Conservation (phyloP, 345 rosid species). For the Nasturtium officinale region DNA sequence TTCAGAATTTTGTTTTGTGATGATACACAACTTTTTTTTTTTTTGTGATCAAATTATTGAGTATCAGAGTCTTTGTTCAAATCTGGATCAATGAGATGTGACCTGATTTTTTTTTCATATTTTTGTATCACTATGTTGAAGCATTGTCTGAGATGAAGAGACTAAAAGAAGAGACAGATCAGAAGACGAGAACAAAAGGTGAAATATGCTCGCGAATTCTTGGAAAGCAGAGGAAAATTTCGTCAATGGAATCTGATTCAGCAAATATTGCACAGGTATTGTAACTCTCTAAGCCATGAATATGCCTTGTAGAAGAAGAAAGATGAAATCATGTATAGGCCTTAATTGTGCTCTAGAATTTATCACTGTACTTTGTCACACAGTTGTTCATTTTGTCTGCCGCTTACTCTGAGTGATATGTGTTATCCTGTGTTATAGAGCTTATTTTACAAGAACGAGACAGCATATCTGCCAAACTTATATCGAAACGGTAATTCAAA, state of each 20-base stretch:
- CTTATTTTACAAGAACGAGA: conserved; percentile 63
- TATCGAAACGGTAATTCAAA: conserved; percentile 57
- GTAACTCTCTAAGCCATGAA: not conserved
- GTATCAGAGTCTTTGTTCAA: not conserved
- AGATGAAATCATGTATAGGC: not conserved
- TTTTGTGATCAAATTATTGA: conserved; percentile 12
- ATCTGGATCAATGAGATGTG: not conserved
- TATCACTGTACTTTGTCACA: not conserved
- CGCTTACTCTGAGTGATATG: not conserved
- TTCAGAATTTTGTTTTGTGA: not conserved
- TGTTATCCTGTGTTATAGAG: conserved; percentile 41
- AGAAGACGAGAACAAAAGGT: conserved; percentile 58
- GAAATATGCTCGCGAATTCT: conserved; percentile 59
- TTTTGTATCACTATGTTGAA: conserved; percentile 35
- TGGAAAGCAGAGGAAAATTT: conserved; percentile 58
- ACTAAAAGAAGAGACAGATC: conserved; percentile 55
- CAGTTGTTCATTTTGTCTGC: not conserved
- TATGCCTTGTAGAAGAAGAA: not conserved
- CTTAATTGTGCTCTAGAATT: not conserved
- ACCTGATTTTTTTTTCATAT: not conserved
- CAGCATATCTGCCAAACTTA: conserved; percentile 53
- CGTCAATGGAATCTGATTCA: conserved; percentile 62
- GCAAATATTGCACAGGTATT: conserved; percentile 64
- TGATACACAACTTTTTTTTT: not conserved
- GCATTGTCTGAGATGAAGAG: conserved; percentile 53